Conservation (phyloP, 1,139 yeast genomes). For the Debaryomyces subglobosus region DNA sequence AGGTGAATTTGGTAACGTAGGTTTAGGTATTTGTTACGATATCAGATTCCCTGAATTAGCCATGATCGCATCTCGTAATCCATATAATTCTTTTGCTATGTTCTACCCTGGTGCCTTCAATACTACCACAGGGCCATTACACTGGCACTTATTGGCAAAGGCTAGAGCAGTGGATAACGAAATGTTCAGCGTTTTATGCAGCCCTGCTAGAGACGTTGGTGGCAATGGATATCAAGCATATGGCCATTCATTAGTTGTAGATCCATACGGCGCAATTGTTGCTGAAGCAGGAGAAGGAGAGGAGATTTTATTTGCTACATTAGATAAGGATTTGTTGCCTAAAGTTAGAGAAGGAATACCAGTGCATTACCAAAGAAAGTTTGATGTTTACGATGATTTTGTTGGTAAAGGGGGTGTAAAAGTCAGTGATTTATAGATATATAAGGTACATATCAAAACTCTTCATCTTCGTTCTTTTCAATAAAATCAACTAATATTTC, state of each 20-base stretch:
- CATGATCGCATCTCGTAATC: conserved; percentile 58
- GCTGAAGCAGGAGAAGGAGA: conserved; percentile 49
- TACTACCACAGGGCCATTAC: conserved; percentile 81
- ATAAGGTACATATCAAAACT: background rate
- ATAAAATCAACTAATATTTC: conserved; percentile 60
- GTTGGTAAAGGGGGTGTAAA: conserved; percentile 40
- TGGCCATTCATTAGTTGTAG: conserved; percentile 81
- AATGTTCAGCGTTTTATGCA: conserved; percentile 67
- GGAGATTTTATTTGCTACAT: conserved; percentile 28
- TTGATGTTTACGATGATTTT: conserved; percentile 28
- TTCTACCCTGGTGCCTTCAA: conserved; percentile 90
- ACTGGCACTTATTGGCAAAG: conserved; percentile 76
- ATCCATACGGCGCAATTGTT: conserved; percentile 81
- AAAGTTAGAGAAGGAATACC: conserved; percentile 27
- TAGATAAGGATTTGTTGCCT: conserved; percentile 24
- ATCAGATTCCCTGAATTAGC: conserved; percentile 77
- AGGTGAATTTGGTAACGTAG: conserved; percentile 52
- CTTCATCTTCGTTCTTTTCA: conserved; percentile 54
- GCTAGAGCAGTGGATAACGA: conserved; percentile 86
- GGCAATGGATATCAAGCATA: conserved; percentile 65
- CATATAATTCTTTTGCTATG: conserved; percentile 66
- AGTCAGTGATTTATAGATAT: conserved; percentile 35
- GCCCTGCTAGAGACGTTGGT: conserved; percentile 62
- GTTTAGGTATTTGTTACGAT: conserved; percentile 80
- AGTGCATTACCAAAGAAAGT: conserved; percentile 27